These are phyloP conservation scores for Diutina siamensis DNA, from an alignment of 1,139 yeast genomes.

Conservation along the genomic window DNA sequence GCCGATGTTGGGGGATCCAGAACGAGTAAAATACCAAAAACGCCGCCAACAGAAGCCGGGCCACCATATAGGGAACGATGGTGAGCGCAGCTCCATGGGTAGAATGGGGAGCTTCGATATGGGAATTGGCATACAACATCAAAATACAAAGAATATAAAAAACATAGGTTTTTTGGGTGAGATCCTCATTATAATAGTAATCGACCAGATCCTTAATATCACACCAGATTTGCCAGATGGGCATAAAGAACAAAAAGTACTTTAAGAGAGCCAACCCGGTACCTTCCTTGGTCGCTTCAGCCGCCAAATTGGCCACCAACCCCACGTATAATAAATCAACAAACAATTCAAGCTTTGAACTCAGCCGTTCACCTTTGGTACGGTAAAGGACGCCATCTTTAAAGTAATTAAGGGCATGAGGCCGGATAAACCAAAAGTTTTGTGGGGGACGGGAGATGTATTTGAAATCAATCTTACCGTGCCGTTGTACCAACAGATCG, in stretches of 20 bases:
- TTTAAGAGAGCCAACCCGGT: constrained; percentile 35
- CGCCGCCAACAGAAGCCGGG: constrained; percentile 28
- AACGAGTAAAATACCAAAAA: constrained; percentile 34
- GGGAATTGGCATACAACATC: constrained; percentile 43
- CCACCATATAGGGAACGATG: constrained; percentile 36
- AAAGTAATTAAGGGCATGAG: constrained; percentile 53
- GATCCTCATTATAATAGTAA: constrained; percentile 52
- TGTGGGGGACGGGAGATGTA: constrained; percentile 36
- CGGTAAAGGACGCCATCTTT: constrained; percentile 45
- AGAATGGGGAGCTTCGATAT: constrained; percentile 23
- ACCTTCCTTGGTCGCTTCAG: constrained; percentile 40
- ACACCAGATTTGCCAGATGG: constrained; percentile 55
- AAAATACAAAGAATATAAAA: constrained; percentile 43
- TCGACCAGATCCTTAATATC: constrained; percentile 57
- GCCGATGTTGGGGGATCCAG: constrained; percentile 41
- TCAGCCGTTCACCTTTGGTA: constrained; percentile 42
- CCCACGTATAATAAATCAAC: constrained; percentile 57
- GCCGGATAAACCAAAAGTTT: constrained; percentile 37
- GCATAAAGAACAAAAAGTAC: constrained; percentile 41
- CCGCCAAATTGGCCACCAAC: constrained; percentile 49
- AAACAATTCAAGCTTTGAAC: constrained; percentile 46
- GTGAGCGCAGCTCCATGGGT: constrained; percentile 29
- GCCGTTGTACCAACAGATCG: constrained; percentile 36
- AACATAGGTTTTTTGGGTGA: constrained; percentile 41
- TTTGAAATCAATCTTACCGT: constrained; percentile 38